phyloP scores from a whole-genome alignment of 129 eudicot genomes.

The Flaveria bidentis region DNA sequence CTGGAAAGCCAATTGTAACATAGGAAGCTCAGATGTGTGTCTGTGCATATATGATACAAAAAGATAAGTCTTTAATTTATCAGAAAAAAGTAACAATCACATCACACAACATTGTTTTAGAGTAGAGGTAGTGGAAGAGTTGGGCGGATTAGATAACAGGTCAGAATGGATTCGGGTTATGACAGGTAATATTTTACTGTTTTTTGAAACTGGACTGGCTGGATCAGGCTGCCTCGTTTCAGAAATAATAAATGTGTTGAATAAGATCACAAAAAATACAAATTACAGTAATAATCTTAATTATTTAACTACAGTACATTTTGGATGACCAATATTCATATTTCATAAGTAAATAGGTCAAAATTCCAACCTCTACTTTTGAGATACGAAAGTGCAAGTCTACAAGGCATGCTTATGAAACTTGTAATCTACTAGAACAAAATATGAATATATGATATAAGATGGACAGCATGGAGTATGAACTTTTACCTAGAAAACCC shows the following conservation, averaged over 20 bases:
- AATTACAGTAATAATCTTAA: too few relatives aligned
- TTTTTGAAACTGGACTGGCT: neutral
- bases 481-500: conserved; percentile 80
- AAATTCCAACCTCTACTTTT: neutral
- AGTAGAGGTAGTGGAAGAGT: neutral
- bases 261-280: conserved; percentile 3
- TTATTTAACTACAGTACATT: neutral
- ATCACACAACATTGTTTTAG: neutral
- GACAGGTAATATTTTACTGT: neutral
- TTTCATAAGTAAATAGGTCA: neutral
- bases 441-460: neutral
- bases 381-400: neutral
- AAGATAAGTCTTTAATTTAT: neutral
- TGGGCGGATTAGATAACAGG: neutral
- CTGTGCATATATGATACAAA: conserved; percentile 42
- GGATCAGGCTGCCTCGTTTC: neutral
- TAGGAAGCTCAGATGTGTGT: conserved; percentile 80
- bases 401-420: neutral
- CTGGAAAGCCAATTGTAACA: conserved; percentile 88
- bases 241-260: neutral
- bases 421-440: neutral
- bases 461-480: neutral
- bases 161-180: neutral
- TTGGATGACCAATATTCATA: neutral
- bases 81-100: neutral